Base-by-base conservation (phyloP, 2,329 filamentous ascomycete genomes). In the Truncatella angustata region DNA sequence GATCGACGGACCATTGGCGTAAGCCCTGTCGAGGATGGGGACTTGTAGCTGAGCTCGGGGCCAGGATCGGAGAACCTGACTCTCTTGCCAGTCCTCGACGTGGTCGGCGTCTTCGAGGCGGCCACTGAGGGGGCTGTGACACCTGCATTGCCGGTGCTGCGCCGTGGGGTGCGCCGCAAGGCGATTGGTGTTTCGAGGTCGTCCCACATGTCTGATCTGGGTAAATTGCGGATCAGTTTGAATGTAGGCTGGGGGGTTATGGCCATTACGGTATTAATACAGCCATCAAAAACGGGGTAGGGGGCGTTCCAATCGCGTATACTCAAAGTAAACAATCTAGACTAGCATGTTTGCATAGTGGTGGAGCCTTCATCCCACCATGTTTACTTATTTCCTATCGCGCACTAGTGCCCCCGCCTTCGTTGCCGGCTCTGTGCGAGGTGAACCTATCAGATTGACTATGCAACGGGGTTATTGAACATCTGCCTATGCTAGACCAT, bases 21-120 rank as follows among this genome's bases (percentile, higher is more conserved):
- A 24, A 86, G 65, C 2, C 82, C 82, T 1, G 77, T 82, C 2
- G 75, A 72, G 9, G 59, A 50, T 18, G 53, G 51, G 32, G 58
- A 51, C 10, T 64, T 54, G 16, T 57, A 53, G 14, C 65, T 10
- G 34, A 68, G 54, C 0, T 68, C 62, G 1, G 72, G 70, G 0
- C 78, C 80, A 7, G 80, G 80, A 36, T 85, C 81, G 0, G 82
- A 85, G 66, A 85, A 84, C 34, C 82, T 78, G 20, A 84, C 80
- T 52, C 72, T 71, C 57, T 78, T 80, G 59, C 73, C 79, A 1
- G 65, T 47, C 23, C 56, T 64, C 14, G 55, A 50, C 47, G 63
- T 67, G 55, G 58, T 66, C 53, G 61, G 68, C 32, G 62, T 70
- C 34, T 56, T 66, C 12, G 56, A 51, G 20, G 39, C 14, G 5